Conservation (phyloP, 176 grass and related monocot genomes). For the Urochloa ruziziensis region DNA sequence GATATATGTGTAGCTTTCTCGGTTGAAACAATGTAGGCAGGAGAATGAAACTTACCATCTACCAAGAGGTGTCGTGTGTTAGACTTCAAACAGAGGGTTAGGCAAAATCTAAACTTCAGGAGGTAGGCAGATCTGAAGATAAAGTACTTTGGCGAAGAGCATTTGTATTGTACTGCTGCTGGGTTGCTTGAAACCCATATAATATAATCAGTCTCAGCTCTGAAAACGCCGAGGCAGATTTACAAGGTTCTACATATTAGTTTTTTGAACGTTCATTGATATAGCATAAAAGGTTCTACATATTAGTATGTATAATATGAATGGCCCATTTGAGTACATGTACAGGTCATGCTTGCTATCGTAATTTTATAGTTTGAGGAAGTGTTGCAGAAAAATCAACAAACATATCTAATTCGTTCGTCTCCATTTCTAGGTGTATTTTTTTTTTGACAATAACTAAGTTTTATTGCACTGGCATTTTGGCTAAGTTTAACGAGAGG, state of each 20-base stretch:
- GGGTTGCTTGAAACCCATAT: conserved; percentile 12
- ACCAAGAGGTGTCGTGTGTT: not conserved
- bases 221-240: not conserved
- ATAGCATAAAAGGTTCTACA: too few relatives aligned
- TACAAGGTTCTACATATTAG: not conserved
- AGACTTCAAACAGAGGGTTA: not conserved
- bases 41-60: conserved; percentile 30
- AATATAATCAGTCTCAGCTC: not conserved
- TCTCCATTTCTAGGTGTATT: not conserved
- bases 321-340: not conserved
- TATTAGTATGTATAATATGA: not conserved
- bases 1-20: conserved; percentile 43
- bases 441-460: not conserved
- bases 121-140: conserved; percentile 14
- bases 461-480: not conserved
- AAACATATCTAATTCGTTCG: not conserved
- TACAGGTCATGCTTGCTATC: not conserved
- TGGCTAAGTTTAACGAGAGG: not conserved
- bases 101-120: conserved; percentile 7
- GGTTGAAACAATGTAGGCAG: conserved; percentile 23
- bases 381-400: not conserved
- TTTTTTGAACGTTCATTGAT: too few relatives aligned
- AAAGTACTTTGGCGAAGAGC: conserved; percentile 9
- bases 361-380: not conserved
- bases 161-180: conserved; percentile 12